Evolutionary conservation across 306 rosid species (phyloP), one percentile per base, ranked within the genome.

Genomic region (Cucurbita argyrosperma): DNA sequence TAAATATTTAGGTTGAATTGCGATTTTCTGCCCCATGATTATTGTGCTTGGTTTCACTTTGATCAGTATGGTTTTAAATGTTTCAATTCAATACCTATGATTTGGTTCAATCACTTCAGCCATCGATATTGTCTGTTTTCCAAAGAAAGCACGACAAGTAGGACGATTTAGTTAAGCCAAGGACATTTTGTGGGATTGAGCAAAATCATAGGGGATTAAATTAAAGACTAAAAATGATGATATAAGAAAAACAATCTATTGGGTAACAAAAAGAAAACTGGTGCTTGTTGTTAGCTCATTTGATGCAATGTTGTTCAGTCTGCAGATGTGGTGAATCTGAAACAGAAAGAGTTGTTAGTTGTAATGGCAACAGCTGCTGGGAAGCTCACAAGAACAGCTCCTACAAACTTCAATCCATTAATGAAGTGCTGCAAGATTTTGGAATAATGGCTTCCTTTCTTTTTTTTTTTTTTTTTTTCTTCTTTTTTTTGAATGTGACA

Each of bases 311-410:
- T 14, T 49, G 23, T 50, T 70, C 26, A 70, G 74, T 70, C 46
- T 70, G 74, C 74, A 70, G 74, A 70, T 70, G 74, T 70, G 74
- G 74, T 70, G 15, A 69, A 50, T 30, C 74, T 30, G 8, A 14
- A 49, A 49, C 58, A 23, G 11, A 8, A 52, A 47, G 57, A 70
- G 37, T 50, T 4, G n/a, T 49, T 69, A 1, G 13, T 50, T 50
- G 6, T 15, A 26, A 68, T 67, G 72, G 40, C 72, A 67, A 46
- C 72, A 45, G 6, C 19, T 11, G 12, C 19, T 21, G 40, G 55
- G 38, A 43, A 65, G 53, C 72, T 47, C 43, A 47, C 42, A 68
- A 68, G 57, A 8, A 46, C 72, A 66, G 73, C 73, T n/a, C 54
- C 55, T 67, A 46, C 38, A 67, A 46, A 67, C 72, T n/a, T 64